Evolutionary conservation across 148 eudicot species (phyloP), one percentile per base, ranked within the genome.

Genomic region (Amaranthus cruentus): DNA sequence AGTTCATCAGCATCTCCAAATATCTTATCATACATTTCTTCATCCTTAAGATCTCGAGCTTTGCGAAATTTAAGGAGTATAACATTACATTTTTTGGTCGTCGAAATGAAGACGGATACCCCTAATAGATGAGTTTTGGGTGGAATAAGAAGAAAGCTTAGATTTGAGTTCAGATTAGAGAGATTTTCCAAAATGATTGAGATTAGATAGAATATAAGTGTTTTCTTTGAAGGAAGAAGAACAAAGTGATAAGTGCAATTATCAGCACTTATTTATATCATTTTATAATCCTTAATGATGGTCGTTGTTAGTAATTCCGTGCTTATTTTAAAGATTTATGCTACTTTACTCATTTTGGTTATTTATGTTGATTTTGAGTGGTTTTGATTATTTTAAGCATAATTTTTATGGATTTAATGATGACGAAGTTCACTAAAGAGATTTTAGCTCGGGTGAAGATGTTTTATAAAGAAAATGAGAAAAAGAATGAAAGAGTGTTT

Each of bases 31-130:
- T 90, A 90, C 92, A 87, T 82, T 0, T 90, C 97, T 75, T 80
- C 90, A 14, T 92, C 99, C 13, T 84, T 87, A n/a, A 95, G 92
- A 0, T 95, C 99, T 4, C 99, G 53, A 0, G 99, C 99, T 0
- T 96, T 74, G 9, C 91, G 85, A 78, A 95, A 95, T 47, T 95
- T 95, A 0, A 95, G 71, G 7, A 95, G 91, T 11, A 91, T 79
- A 2, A 95, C 99, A 48, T 95, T 91, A 1, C 93, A 74, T 5
- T 75, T 77, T 5, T 81, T 87, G 13, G 18, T 84, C 80, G 2
- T 61, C 74, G 6, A 52, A 38, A 2, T 87, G 44, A 2, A 95
- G 87, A 0, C 86, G 87, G 62, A 86, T 71, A 6, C 84, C 87
- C 99, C 99, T 90, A 82, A 95, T 88, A 74, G 85, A 43, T 3